Evolutionary conservation across 148 eudicot species (phyloP), one percentile per base, ranked within the genome.

Genomic region (Arbutus unedo): DNA sequence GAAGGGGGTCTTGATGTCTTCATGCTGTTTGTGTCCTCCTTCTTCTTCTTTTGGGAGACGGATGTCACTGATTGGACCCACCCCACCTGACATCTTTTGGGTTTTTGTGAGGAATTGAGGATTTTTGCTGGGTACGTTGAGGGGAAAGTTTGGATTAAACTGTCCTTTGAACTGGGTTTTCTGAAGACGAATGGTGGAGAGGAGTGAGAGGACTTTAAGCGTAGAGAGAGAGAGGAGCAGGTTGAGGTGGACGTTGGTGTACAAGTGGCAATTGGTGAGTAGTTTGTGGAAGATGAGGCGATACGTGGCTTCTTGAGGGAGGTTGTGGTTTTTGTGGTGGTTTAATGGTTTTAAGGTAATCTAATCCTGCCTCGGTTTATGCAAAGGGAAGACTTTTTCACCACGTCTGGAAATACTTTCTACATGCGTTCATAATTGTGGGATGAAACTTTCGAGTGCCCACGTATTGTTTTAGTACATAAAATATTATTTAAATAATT

Each of bases 11-110:
- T 6, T 38, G 74, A 31, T 11, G 18, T 66, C 71, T 25, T 66
- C 18, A 25, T 25, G 71, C 9, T 31, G 44, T 66, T 66, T 66
- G 44, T 66, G 71, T 31, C 11, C 71, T 14, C 2, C 71, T 66
- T 66, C 71, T 66, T 59, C 74, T 68, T 70, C 74, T 70, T 70
- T 70, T 3, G 74, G 74, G 49, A 41, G 74, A 70, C 49, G n/a
- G n/a, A 70, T 70, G 49, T 70, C 74, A n/a, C 49, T 43, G 49
- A 38, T 70, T 16, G 74, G 74, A 43, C 74, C 74, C 2, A 70
- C 74, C 48, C 74, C 74, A 43, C 74, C 74, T 38, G 74, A 70
- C 74, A 70, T 70, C 41, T 4, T 70, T 16, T 5, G 8, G 2
- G 21, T 15, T 5, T 64, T 67, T 31, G 3, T 8, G 38, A 4